A percentile compares a stretch with the other conserved stretches of the same genome.
Conservation (phyloP, 2,329 filamentous ascomycete species). For the Ophiostoma australiae region DNA sequence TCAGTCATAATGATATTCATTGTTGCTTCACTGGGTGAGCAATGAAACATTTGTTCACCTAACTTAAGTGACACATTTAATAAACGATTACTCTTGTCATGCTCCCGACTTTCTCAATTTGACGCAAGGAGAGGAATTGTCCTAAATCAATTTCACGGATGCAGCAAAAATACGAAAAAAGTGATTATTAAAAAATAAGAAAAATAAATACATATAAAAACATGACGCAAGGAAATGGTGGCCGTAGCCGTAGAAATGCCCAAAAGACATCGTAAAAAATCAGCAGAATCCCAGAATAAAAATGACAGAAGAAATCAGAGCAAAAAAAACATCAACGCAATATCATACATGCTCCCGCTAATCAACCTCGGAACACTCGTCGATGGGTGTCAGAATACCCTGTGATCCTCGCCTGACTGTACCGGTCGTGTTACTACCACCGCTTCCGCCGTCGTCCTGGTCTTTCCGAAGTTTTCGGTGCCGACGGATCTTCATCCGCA, state of each 20-base stretch:
- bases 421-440: not conserved
- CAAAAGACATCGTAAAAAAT: not conserved
- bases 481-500: not conserved
- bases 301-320: not conserved
- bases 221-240: conserved; percentile 5
- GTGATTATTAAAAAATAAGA: not conserved
- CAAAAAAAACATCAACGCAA: not conserved
- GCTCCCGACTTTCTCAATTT: not conserved
- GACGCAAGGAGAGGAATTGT: not conserved
- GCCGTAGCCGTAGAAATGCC: not conserved
- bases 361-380: conserved; percentile 3
- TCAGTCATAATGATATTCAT: too few relatives aligned
- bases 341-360: not conserved
- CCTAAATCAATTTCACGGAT: not conserved
- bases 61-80: not conserved
- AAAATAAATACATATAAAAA: not conserved
- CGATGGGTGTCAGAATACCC: not conserved
- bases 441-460: not conserved
- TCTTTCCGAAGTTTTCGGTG: not conserved
- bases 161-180: not conserved
- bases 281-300: not conserved
- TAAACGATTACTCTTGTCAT: not conserved
- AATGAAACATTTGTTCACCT: not conserved
- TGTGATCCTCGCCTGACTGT: not conserved
- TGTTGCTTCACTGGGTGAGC: not conserved